These are phyloP conservation scores for Yarrowia yakushimensis DNA, from an alignment of 805 yeast genomes.

Conservation along the genomic window DNA sequence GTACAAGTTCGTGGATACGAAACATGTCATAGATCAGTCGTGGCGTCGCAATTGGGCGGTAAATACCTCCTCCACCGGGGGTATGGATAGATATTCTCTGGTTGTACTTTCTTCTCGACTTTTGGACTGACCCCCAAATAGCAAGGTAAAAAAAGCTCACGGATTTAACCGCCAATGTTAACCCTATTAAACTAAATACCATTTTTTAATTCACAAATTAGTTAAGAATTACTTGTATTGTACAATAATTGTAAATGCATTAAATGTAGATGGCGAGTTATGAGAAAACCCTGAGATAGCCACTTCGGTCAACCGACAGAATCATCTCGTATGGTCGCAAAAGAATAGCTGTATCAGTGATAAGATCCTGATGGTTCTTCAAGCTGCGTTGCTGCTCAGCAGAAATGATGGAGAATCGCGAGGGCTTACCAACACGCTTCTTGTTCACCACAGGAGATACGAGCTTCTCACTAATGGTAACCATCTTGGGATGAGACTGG, in stretches of 20 bases:
- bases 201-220: too few species aligned
- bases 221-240: neutral
- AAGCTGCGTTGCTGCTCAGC: conserved; percentile 46
- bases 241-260: neutral
- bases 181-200: too few species aligned
- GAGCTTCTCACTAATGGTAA: conserved; percentile 43
- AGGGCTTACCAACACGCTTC: conserved; percentile 28
- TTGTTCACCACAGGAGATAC: conserved; percentile 27
- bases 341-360: conserved; percentile 49
- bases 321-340: conserved; percentile 56
- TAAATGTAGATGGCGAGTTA: neutral
- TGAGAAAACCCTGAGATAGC: conserved; percentile 55
- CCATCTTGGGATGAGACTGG: conserved; percentile 40
- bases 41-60: too few species aligned
- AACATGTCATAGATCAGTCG: neutral
- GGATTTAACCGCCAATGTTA: too few species aligned
- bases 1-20: neutral
- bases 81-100: too few species aligned
- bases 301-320: conserved; percentile 64
- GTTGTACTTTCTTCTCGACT: too few species aligned
- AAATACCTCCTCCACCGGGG: too few species aligned
- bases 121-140: too few species aligned
- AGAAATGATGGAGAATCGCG: conserved; percentile 41
- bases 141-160: too few species aligned
- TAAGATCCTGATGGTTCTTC: conserved; percentile 49